Base-by-base conservation (phyloP, 495 filamentous ascomycete species). In the Tuber magnatum region DNA sequence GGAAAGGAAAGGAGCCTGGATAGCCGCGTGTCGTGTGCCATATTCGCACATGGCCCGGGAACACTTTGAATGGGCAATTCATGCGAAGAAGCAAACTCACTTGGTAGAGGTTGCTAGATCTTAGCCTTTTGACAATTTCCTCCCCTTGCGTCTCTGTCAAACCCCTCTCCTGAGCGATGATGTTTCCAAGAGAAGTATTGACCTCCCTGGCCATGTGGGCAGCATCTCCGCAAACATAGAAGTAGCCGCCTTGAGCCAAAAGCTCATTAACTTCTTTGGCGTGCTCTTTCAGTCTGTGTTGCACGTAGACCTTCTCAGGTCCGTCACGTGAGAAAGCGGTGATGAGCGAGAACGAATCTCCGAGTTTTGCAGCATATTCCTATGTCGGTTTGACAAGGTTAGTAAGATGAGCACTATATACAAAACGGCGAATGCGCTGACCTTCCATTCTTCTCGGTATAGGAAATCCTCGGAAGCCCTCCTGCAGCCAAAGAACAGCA, bases 181-280 rank as follows among this genome's bases (percentile, higher is more conserved):
- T 97, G 83, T 94, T 90, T 44, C 86, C 91, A 35, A 99, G 87
- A 10, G 93, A 88, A 48, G 90, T 86, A 85, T 94, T 98, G 84
- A 99, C 95, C 82, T 98, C 95, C 68, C 96, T 89, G 56, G 95
- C 95, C 95, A 99, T 99, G 86, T 97, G 94, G 70, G 96, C 92
- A 9, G 95, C 95, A 80, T 99, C 95, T 85, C 95, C 95, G 82
- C 95, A 99, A 46, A 99, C 95, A 83, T 99, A 99, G 86, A 99
- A 93, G 84, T 94, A 97, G 24, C 92, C 94, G 81, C 91, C 91
- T 83, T 97, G 93, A 82, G 92, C 86, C 18, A 99, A 87, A 4
- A 99, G 89, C 78, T 94, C 89, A 84, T 97, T 95, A 85, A 99
- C 88, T 77, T 97, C 89, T 72, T 90, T 87, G 42, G 93, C 92